These are phyloP conservation scores for Aspergillus bridgeri DNA, from an alignment of 495 filamentous ascomycete genomes.

Conservation along the genomic window DNA sequence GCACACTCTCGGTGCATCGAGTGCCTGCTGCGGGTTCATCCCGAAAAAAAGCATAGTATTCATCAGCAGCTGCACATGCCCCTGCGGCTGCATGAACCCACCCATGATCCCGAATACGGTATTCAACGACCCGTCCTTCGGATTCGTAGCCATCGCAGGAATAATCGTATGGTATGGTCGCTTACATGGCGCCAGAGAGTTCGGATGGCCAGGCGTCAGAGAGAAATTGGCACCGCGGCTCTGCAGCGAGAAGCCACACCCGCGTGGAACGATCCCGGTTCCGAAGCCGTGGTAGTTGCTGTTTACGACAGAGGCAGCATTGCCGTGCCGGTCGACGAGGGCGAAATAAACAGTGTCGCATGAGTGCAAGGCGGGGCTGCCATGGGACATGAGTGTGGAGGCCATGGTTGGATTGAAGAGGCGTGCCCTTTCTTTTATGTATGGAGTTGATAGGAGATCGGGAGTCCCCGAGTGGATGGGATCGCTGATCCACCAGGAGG, in stretches of 20 bases:
- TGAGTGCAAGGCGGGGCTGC: conserved; percentile 63
- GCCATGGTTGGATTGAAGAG: conserved; percentile 61
- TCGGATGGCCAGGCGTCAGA: conserved; percentile 66
- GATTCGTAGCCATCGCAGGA: conserved; percentile 80
- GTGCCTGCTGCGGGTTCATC: conserved; percentile 77
- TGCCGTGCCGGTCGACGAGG: conserved; percentile 74
- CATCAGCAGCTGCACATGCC: conserved; percentile 90
- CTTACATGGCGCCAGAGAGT: conserved; percentile 73
- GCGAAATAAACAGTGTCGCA: conserved; percentile 94
- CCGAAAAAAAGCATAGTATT: conserved; percentile 86
- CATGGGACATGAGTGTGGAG: conserved; percentile 56
- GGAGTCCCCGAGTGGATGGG: conserved; percentile 67
- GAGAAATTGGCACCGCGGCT: conserved; percentile 88
- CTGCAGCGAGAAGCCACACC: conserved; percentile 88
- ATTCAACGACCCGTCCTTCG: conserved; percentile 68
- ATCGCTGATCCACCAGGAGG: conserved; percentile 83
- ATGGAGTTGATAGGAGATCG: conserved; percentile 55
- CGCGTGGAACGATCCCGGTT: conserved; percentile 74
- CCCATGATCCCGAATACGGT: conserved; percentile 95
- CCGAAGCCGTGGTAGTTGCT: conserved; percentile 92
- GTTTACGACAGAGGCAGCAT: conserved; percentile 95
- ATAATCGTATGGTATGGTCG: conserved; percentile 98
- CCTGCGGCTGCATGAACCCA: conserved; percentile 98
- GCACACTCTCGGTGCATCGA: conserved; percentile 87
- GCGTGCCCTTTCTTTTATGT: conserved; percentile 65